phyloP scores from a whole-genome alignment of 2,329 filamentous ascomycete species.

The Diaporthe eres region DNA sequence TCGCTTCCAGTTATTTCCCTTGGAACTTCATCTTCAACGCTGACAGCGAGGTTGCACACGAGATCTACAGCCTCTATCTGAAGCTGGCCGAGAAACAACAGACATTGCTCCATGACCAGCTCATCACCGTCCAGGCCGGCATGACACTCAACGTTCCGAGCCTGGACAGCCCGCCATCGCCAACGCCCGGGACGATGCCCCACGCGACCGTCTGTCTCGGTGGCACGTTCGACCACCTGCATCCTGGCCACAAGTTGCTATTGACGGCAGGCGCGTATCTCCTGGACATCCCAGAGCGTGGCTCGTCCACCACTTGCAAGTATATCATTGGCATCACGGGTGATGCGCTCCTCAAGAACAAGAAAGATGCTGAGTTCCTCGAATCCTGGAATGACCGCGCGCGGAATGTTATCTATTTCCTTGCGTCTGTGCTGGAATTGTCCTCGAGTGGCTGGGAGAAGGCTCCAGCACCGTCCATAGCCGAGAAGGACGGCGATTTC shows the following conservation, averaged over 20 bases:
- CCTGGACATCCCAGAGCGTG: slow-evolving; percentile 65
- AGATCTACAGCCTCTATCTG: slow-evolving; percentile 66
- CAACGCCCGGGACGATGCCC: slow-evolving; percentile 47
- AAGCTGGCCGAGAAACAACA: slow-evolving; percentile 62
- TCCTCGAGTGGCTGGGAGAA: slow-evolving; percentile 60
- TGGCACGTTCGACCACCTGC: slow-evolving; percentile 96
- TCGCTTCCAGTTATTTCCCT: slow-evolving; percentile 66
- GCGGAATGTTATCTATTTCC: slow-evolving; percentile 77
- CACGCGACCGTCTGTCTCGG: slow-evolving; percentile 83
- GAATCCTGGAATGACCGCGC: slow-evolving; percentile 86
- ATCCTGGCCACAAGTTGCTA: slow-evolving; percentile 95
- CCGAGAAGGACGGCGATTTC: slow-evolving; percentile 60
- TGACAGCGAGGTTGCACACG: slow-evolving; percentile 74
- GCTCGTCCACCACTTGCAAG: slow-evolving; percentile 60
- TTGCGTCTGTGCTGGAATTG: slow-evolving; percentile 72
- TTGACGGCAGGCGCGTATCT: slow-evolving; percentile 88
- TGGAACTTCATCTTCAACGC: slow-evolving; percentile 78
- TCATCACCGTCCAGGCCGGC: slow-evolving; percentile 67
- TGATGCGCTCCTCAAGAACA: slow-evolving; percentile 87
- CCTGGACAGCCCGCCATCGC: slow-evolving; percentile 39
- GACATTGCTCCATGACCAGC: slow-evolving; percentile 63
- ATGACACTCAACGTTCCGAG: slow-evolving; percentile 59
- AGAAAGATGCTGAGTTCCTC: slow-evolving; percentile 86
- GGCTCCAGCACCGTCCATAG: slow-evolving; percentile 53
- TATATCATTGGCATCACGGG: slow-evolving; percentile 91